Percentiles rank a stretch among this genome's conserved stretches.
phyloP scores from a whole-genome alignment of 2,329 filamentous ascomycete species.

The Davidsoniella australis region DNA sequence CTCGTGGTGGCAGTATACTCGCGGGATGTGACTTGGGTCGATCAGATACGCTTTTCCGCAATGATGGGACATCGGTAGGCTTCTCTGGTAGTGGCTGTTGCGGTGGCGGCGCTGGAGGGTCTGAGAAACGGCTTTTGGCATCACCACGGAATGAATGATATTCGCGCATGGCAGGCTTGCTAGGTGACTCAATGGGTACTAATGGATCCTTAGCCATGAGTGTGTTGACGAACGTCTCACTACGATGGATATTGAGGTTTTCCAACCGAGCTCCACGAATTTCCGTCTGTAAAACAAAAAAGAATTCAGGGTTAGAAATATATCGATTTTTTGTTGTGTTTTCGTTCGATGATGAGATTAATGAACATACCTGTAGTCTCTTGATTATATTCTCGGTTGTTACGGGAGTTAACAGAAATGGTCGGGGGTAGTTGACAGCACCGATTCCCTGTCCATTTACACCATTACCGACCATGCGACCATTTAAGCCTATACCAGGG shows the following conservation, averaged over 20 bases:
- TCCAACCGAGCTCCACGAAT: constrained; percentile 82
- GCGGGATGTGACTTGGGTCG: constrained; percentile 41
- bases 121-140: constrained; percentile 70
- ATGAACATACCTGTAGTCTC: constrained; percentile 51
- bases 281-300: constrained; percentile 44
- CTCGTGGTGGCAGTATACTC: constrained; percentile 40
- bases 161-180: constrained; percentile 27
- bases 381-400: constrained; percentile 93
- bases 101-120: constrained; percentile 82
- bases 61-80: constrained; percentile 51
- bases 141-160: constrained; percentile 48
- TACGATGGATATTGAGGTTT: constrained; percentile 66
- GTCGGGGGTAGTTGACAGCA: constrained; percentile 53
- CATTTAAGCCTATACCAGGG: constrained; percentile 42
- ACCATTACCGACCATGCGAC: constrained; percentile 38
- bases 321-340: not conserved
- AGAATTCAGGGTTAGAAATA: constrained; percentile 8
- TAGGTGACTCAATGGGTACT: constrained; percentile 32
- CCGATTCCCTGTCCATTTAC: constrained; percentile 35
- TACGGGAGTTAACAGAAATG: constrained; percentile 74
- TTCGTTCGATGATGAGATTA: not conserved
- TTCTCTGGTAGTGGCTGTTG: constrained; percentile 90
- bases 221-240: constrained; percentile 63
- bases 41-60: constrained; percentile 64
- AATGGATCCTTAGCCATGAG: constrained; percentile 56